Evolutionary conservation across 768 basidiomycete species (phyloP), one percentile per base, ranked within the genome.

Genomic region (Austroboletus festivus): DNA sequence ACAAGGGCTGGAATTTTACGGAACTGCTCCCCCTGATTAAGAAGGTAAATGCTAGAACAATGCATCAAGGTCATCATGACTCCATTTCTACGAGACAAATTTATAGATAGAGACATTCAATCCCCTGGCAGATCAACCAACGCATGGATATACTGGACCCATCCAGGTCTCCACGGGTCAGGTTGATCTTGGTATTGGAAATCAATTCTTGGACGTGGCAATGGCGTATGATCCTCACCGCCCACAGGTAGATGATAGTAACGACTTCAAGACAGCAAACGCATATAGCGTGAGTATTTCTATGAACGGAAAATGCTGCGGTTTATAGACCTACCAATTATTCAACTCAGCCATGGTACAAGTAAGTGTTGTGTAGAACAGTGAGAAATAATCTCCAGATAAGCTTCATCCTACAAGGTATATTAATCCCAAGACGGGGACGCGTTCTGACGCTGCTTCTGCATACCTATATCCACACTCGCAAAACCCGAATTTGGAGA

Each of bases 141-240:
- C 64, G 0, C 74, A 75, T 39, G 73, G 74, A 0, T 67, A 71
- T 47, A 54, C 59, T 0, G 69, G 69, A 4, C 68, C 66, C 0
- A 44, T 68, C 35, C 45, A 52, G n/a, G 50, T 68, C 15, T 65
- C 67, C 12, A 15, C 23, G 5, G 50, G 58, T 5, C 44, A 47
- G 5, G 38, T 28, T 15, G 22, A 48, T 12, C 39, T 57, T 42
- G 45, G 24, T 4, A 1, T 58, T 12, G 73, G 65, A 10, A 63
- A 70, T 18, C 67, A 83, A 19, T 79, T 77, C 52, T 65, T 85
- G 23, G 61, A 67, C 4, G 70, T 78, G 16, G 81, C 69, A 0
- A 59, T 53, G 13, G 51, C 60, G 22, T 81, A 76, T 23, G 82
- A 85, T 60, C 69, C 71, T n/a, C 66, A 62, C 10, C 76, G 81